Conservation (phyloP, 2,329 filamentous ascomycete genomes). For the Thielaviopsis musarum region DNA sequence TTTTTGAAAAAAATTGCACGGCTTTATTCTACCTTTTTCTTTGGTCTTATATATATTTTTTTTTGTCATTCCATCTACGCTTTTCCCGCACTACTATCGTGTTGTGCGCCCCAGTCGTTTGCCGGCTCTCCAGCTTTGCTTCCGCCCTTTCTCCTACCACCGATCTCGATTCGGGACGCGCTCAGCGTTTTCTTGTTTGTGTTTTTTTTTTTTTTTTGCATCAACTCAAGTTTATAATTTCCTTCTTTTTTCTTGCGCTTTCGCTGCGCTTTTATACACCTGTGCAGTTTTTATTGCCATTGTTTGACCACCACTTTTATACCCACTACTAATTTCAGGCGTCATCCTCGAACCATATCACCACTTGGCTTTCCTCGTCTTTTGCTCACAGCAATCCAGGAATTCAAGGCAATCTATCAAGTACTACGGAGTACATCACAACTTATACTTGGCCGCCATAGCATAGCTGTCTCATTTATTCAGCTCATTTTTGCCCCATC, state of each 20-base stretch:
- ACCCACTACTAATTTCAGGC: neutral
- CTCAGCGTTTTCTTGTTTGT: neutral
- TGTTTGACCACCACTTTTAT: neutral
- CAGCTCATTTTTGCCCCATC: neutral
- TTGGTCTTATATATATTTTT: neutral
- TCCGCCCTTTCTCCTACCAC: neutral
- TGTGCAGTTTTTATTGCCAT: neutral
- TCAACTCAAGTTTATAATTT: neutral
- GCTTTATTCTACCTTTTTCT: neutral
- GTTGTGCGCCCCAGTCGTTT: neutral
- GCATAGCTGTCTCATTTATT: neutral
- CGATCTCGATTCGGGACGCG: neutral
- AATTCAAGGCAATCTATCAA: neutral
- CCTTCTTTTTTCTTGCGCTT: neutral
- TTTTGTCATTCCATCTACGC: neutral
- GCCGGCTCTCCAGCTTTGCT: neutral
- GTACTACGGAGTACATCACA: neutral
- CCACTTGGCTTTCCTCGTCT: neutral
- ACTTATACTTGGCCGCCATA: neutral
- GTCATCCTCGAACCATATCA: neutral
- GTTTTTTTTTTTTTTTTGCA: neutral
- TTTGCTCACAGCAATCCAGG: neutral
- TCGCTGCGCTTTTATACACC: neutral
- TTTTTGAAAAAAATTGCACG: neutral
- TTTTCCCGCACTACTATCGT: neutral